Base-by-base conservation (phyloP, 2,329 filamentous ascomycete genomes). In the Sporothrix variecibatus region DNA sequence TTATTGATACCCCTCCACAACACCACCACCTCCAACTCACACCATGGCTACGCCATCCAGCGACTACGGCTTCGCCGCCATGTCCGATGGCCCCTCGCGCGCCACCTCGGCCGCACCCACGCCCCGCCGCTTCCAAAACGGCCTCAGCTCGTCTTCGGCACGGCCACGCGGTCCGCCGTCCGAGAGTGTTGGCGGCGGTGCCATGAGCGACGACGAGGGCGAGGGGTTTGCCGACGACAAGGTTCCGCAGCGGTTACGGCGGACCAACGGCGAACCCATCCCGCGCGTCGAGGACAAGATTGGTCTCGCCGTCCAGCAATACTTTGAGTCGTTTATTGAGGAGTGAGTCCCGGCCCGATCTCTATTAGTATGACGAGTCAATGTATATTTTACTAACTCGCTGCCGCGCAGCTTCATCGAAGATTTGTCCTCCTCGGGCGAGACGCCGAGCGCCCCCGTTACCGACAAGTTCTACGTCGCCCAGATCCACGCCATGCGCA, bases 391-490 rank as follows among this genome's bases (percentile, higher is more conserved):
- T 49, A 72, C 68, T 28, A 67, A 6, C 23, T 43, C 6, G 2
- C 51, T 28, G 56, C 53, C 2, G 23, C 15, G 34, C 75, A 89
- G 87, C 79, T 95, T 92, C 80, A 85, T 89, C 74, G 92, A 95
- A 82, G 91, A 93, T 23, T 90, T 90, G 2, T 85, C 87, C 6
- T 85, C 90, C 2, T 92, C 89, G 17, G 87, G 87, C 62, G 85
- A 86, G 7, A 91, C 91, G 11, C 85, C 93, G 20, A 94, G 92
- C 80, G 90, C 91, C 38, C 86, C 90, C 64, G 73, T 75, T 23
- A 93, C 92, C 34, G 92, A 94, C 84, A 93, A 92, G 81, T 95
- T 94, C 84, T 97, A 96, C 82, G 87, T 96, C 74, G 92, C 92
- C 69, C 93, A 95, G 83, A 94, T 97, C 78, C 91, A 93, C 79